phyloP scores from a whole-genome alignment of 1,139 yeast species.

The Kodamaea sp. region DNA sequence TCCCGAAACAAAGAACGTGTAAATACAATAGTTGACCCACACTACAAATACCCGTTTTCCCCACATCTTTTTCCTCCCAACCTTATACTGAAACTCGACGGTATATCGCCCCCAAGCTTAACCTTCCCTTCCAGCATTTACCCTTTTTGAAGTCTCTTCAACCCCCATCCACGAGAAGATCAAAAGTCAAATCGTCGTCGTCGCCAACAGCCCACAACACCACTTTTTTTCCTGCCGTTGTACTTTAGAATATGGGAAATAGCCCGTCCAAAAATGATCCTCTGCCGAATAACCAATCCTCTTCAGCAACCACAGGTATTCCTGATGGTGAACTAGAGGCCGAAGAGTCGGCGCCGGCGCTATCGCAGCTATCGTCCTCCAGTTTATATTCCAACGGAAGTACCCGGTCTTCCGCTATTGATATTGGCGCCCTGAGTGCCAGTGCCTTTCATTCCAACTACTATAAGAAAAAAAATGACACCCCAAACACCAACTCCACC shows the following conservation, averaged over 20 bases:
- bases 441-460: slow-evolving; percentile 14
- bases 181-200: too few relatives aligned
- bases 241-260: slow-evolving; percentile 52
- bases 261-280: slow-evolving; percentile 60
- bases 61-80: too few relatives aligned
- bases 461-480: slow-evolving; percentile 10
- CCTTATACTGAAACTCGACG: too few relatives aligned
- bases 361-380: slow-evolving; percentile 29
- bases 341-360: slow-evolving; percentile 50
- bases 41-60: too few relatives aligned
- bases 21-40: too few relatives aligned
- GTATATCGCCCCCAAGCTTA: too few relatives aligned
- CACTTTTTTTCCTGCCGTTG: too few relatives aligned
- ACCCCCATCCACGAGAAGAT: too few relatives aligned
- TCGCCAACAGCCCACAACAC: too few relatives aligned
- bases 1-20: too few relatives aligned
- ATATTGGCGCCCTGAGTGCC: slow-evolving; percentile 14
- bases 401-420: slow-evolving; percentile 18
- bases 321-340: slow-evolving; percentile 41
- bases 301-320: slow-evolving; percentile 22
- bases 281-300: slow-evolving; percentile 40
- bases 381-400: slow-evolving; percentile 14
- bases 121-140: too few relatives aligned
- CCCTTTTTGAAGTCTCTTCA: too few relatives aligned
- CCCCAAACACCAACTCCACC: slow-evolving; percentile 2